phyloP scores from a whole-genome alignment of 176 grass and related monocot genomes.

The Bonia amplexicaulis region DNA sequence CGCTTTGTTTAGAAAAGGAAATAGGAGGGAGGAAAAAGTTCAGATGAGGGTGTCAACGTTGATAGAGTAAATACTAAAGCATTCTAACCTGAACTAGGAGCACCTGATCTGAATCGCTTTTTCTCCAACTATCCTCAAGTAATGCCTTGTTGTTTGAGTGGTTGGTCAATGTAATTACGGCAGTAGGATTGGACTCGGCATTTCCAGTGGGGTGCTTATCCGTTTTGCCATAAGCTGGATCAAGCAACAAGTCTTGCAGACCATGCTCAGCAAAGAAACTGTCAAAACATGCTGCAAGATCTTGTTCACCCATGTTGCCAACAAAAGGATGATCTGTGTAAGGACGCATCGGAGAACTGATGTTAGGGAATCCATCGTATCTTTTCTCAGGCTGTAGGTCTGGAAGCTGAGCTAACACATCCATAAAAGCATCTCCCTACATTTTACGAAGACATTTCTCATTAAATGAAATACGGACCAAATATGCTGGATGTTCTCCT shows the following conservation, averaged over 20 bases:
- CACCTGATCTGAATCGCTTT: not conserved
- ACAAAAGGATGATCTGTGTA: conserved; percentile 54
- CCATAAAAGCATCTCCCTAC: conserved; percentile 19
- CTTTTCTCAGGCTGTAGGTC: conserved; percentile 10
- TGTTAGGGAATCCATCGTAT: conserved; percentile 20
- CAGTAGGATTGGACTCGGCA: not conserved
- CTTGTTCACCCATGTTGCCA: conserved; percentile 8
- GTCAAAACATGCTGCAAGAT: conserved; percentile 4
- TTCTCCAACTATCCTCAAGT: not conserved
- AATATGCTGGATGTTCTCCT: not conserved
- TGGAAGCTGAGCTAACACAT: conserved; percentile 28
- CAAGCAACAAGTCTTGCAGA: conserved; percentile 6
- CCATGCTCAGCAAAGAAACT: conserved; percentile 12
- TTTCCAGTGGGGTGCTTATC: conserved; percentile 14
- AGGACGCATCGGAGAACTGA: conserved; percentile 49
- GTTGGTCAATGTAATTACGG: not conserved
- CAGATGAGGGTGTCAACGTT: not conserved
- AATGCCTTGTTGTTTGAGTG: not conserved
- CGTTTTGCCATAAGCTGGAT: not conserved
- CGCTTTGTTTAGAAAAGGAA: conserved; percentile 21
- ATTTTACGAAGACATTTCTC: not conserved
- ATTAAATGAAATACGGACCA: not conserved
- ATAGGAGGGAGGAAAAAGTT: not conserved
- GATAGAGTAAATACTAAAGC: not conserved
- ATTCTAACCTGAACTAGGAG: conserved; percentile 22